Conservation (phyloP, 768 basidiomycete genomes). For the Lactarius vividus region DNA sequence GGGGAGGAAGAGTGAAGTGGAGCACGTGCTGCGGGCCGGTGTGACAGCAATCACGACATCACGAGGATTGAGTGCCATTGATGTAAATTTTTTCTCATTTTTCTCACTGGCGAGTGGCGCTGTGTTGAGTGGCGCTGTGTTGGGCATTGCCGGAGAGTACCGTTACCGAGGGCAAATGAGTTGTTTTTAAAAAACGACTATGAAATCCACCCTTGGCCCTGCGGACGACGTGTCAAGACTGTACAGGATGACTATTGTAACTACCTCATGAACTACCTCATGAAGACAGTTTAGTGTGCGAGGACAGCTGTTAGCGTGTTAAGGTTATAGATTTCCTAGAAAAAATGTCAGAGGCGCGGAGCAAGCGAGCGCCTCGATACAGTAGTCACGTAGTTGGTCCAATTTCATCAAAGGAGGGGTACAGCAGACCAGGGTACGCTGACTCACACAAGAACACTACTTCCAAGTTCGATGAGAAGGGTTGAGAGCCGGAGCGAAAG, state of each 20-base stretch:
- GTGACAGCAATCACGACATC: neutral
- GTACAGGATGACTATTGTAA: neutral
- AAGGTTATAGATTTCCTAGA: neutral
- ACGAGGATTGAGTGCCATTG: neutral
- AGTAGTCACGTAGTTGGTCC: neutral
- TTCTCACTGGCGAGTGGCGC: neutral
- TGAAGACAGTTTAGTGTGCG: neutral
- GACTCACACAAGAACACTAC: neutral
- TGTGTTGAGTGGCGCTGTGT: neutral
- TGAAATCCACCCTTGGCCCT: neutral
- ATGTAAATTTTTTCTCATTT: neutral
- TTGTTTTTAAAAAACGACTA: too few species aligned
- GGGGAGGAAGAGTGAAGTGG: neutral
- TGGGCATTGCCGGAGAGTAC: neutral
- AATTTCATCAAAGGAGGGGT: conserved; percentile 2
- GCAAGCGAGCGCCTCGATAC: conserved; percentile 6
- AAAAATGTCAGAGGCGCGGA: conserved; percentile 12
- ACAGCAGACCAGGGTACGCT: neutral
- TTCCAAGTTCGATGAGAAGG: neutral
- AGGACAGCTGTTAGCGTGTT: neutral
- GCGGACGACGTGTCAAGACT: neutral
- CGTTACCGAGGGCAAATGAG: neutral
- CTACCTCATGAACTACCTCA: neutral
- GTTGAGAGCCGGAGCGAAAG: neutral
- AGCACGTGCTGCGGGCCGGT: neutral